A percentile compares a stretch with the other conserved stretches of the same genome.
Evolutionary conservation across 2,329 filamentous ascomycete genomes (phyloP).

Genomic region (Pseudopithomyces maydicus): DNA sequence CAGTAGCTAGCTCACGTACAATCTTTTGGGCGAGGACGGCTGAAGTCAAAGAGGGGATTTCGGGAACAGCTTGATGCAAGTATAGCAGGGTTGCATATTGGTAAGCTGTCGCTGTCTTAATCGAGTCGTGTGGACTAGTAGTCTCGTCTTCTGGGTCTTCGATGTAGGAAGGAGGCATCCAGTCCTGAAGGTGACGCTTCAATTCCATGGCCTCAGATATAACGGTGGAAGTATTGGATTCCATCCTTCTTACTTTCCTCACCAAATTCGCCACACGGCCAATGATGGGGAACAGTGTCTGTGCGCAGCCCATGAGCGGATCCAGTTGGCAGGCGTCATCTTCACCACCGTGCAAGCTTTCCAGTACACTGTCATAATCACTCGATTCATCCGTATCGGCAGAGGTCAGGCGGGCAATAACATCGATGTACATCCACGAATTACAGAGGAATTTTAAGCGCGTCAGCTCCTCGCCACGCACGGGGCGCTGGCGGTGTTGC

Average conservation of each 20-base stretch:
- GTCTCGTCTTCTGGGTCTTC: conserved; percentile 68
- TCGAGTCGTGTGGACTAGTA: conserved; percentile 65
- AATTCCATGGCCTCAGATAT: conserved; percentile 67
- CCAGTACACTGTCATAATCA: conserved; percentile 53
- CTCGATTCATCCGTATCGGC: conserved; percentile 62
- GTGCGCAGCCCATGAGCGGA: conserved; percentile 72
- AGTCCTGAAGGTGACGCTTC: conserved; percentile 64
- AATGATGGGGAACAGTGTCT: conserved; percentile 70
- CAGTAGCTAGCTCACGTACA: conserved; percentile 65
- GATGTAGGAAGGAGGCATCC: conserved; percentile 63
- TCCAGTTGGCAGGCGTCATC: conserved; percentile 62
- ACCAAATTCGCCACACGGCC: conserved; percentile 69
- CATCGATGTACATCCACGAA: conserved; percentile 75
- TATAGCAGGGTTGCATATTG: conserved; percentile 70
- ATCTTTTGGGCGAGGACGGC: conserved; percentile 66
- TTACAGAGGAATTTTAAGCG: conserved; percentile 71
- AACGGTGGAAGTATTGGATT: conserved; percentile 63
- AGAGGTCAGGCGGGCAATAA: conserved; percentile 70
- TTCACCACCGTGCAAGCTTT: conserved; percentile 38
- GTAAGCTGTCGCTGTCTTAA: conserved; percentile 70
- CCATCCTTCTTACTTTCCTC: conserved; percentile 62
- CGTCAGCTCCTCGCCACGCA: conserved; percentile 48
- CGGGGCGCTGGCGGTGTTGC: conserved; percentile 49
- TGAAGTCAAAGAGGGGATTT: conserved; percentile 65
- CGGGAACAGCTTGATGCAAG: conserved; percentile 70